Evolutionary conservation across 2,329 filamentous ascomycete species (phyloP).

Genomic region (Pyrenophora graminea): DNA sequence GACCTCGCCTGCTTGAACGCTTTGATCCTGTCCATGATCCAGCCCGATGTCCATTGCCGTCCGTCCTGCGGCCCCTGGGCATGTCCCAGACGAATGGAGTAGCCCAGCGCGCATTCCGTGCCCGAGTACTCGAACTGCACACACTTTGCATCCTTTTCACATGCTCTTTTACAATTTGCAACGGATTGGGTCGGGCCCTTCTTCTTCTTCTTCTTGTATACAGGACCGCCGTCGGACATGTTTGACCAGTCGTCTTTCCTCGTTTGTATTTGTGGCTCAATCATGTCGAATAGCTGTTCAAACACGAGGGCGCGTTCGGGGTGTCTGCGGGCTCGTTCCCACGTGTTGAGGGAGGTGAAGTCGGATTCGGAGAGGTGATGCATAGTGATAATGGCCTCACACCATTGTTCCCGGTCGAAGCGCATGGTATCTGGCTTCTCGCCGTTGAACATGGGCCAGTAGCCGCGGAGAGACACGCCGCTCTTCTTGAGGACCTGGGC

Average conservation of each 20-base stretch:
- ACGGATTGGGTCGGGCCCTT: constrained; percentile 30
- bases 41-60: constrained; percentile 35
- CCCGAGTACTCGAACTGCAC: constrained; percentile 40
- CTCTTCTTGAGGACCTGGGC: constrained; percentile 45
- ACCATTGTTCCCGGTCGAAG: constrained; percentile 50
- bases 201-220: constrained; percentile 24
- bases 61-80: constrained; percentile 26
- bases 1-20: constrained; percentile 35
- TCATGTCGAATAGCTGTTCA: constrained; percentile 39
- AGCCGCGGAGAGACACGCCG: constrained; percentile 42
- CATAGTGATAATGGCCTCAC: constrained; percentile 48
- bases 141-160: constrained; percentile 35
- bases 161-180: constrained; percentile 35
- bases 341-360: constrained; percentile 31
- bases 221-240: constrained; percentile 31
- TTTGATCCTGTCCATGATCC: constrained; percentile 38
- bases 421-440: constrained; percentile 46
- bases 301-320: constrained; percentile 38
- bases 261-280: constrained; percentile 32
- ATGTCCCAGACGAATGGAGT: constrained; percentile 38
- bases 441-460: constrained; percentile 54
- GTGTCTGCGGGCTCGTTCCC: constrained; percentile 31
- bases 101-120: constrained; percentile 34
- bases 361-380: constrained; percentile 42
- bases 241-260: constrained; percentile 41